Conservation (phyloP, 2,329 filamentous ascomycete species). For the Clonostachys rosea region DNA sequence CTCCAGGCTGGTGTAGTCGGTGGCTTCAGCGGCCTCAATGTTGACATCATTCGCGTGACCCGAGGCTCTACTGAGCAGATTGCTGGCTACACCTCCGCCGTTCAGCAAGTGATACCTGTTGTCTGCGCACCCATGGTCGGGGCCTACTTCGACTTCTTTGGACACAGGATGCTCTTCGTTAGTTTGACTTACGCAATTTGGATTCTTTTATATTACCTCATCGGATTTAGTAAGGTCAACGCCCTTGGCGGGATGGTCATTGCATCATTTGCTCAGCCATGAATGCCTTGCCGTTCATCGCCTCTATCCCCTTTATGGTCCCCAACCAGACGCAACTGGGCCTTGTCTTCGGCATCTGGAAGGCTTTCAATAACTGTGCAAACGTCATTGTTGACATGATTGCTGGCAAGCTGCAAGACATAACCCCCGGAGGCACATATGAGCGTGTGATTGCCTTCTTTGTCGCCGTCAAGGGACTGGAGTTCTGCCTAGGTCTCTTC, state of each 20-base stretch:
- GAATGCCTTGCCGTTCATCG: slow-evolving; percentile 16
- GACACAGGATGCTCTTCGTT: slow-evolving; percentile 15
- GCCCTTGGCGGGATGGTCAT: slow-evolving; percentile 15
- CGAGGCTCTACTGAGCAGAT: slow-evolving; percentile 15
- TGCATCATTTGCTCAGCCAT: slow-evolving; percentile 15
- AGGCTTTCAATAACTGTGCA: slow-evolving; percentile 17
- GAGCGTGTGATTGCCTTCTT: slow-evolving; percentile 15
- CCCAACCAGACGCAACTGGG: slow-evolving; percentile 13
- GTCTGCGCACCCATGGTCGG: slow-evolving; percentile 14
- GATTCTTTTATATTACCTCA: slow-evolving; percentile 14
- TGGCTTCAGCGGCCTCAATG: slow-evolving; percentile 10
- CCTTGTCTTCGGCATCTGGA: slow-evolving; percentile 17
- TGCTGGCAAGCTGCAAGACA: slow-evolving; percentile 14
- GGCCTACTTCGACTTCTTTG: slow-evolving; percentile 12
- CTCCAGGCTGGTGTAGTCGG: slow-evolving; percentile 12
- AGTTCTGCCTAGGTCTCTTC: slow-evolving; percentile 17
- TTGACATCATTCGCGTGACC: slow-evolving; percentile 12
- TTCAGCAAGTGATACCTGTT: slow-evolving; percentile 17
- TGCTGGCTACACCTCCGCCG: slow-evolving; percentile 15
- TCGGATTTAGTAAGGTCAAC: slow-evolving; percentile 12
- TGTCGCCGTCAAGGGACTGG: slow-evolving; percentile 14
- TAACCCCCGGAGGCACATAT: slow-evolving; percentile 14
- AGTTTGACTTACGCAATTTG: slow-evolving; percentile 14
- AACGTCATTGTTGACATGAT: slow-evolving; percentile 19
- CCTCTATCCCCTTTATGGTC: slow-evolving; percentile 14